Evolutionary conservation across 1,284 basidiomycete species (phyloP).

Genomic region (Naganishia liquefaciens): DNA sequence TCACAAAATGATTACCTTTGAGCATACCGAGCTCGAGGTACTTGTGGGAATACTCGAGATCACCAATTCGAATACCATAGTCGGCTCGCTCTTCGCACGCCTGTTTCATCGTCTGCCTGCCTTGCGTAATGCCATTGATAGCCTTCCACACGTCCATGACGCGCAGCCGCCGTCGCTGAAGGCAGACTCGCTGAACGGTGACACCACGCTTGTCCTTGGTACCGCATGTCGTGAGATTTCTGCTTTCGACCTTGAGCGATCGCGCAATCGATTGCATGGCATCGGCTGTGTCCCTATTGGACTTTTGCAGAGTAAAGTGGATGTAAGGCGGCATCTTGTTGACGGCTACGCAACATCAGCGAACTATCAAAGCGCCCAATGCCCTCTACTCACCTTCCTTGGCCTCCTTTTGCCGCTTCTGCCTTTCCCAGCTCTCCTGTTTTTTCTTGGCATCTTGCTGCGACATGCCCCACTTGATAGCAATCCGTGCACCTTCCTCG

Average conservation of each 20-base stretch:
- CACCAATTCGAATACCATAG: constrained; percentile 82
- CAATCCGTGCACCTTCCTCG: constrained; percentile 40
- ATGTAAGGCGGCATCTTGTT: constrained; percentile 68
- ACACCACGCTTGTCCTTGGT: constrained; percentile 99
- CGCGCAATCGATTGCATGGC: constrained; percentile 78
- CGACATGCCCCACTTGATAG: constrained; percentile 44
- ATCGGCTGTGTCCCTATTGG: constrained; percentile 96
- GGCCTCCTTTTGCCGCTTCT: constrained; percentile 28
- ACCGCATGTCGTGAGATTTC: constrained; percentile 85
- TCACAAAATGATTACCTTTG: constrained; percentile 92
- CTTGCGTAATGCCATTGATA: constrained; percentile 65
- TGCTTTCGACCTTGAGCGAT: constrained; percentile 69
- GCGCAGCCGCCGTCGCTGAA: constrained; percentile 75
- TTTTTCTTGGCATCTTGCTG: constrained; percentile 30
- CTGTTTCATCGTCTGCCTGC: constrained; percentile 62
- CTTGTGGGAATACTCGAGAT: constrained; percentile 78
- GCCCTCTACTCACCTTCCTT: constrained; percentile 12
- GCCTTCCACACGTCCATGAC: constrained; percentile 82
- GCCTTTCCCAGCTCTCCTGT: constrained; percentile 26
- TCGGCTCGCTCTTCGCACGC: constrained; percentile 75
- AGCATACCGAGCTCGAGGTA: constrained; percentile 89
- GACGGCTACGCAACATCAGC: constrained; percentile 1
- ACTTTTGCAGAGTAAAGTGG: constrained; percentile 95
- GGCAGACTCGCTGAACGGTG: constrained; percentile 86
- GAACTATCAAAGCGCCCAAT: background rate